These are phyloP conservation scores for Globisporangium echinulatum DNA, from an alignment of 352 stramenopile genomes.

Conservation along the genomic window DNA sequence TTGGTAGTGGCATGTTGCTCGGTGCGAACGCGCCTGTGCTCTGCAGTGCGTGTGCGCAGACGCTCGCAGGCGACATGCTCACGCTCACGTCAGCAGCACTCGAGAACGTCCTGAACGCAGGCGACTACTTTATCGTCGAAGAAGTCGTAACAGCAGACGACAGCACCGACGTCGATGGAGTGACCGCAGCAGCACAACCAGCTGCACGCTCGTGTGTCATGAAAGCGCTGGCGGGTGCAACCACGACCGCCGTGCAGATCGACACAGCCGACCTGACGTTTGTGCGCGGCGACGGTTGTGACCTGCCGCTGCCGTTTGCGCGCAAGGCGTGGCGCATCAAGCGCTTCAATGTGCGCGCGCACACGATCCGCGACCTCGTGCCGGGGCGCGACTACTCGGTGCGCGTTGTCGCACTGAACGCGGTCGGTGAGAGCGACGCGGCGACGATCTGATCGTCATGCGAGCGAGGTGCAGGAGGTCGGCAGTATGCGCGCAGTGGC, in stretches of 20 bases:
- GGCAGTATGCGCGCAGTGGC: no score
- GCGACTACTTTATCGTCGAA: constrained; percentile 65
- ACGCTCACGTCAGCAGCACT: constrained; percentile 35
- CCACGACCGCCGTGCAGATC: constrained; percentile 22
- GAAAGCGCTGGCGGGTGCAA: constrained; percentile 15
- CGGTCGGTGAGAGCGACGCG: constrained; percentile 34
- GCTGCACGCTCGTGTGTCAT: constrained; percentile 37
- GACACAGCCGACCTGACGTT: constrained; percentile 18
- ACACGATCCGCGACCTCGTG: constrained; percentile 52
- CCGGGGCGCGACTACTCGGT: constrained; percentile 6
- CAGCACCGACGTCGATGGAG: background rate
- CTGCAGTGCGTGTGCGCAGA: constrained; percentile 58
- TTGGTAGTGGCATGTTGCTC: constrained; percentile 18
- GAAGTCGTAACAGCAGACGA: constrained; percentile 18
- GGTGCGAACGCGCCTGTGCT: constrained; percentile 27
- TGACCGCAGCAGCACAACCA: no score
- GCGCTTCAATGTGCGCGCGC: constrained; percentile 52
- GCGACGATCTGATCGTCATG: constrained; percentile 7
- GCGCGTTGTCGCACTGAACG: constrained; percentile 8
- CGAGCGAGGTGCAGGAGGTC: no score
- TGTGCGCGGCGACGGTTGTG: constrained; percentile 21
- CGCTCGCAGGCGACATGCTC: constrained; percentile 25
- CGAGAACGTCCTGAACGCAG: constrained; percentile 5
- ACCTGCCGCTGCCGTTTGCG: constrained; percentile 40
- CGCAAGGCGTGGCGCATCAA: constrained; percentile 51